Evolutionary conservation across 208 protist genomes (phyloP).

Genomic region (Crithidia thermophila): DNA sequence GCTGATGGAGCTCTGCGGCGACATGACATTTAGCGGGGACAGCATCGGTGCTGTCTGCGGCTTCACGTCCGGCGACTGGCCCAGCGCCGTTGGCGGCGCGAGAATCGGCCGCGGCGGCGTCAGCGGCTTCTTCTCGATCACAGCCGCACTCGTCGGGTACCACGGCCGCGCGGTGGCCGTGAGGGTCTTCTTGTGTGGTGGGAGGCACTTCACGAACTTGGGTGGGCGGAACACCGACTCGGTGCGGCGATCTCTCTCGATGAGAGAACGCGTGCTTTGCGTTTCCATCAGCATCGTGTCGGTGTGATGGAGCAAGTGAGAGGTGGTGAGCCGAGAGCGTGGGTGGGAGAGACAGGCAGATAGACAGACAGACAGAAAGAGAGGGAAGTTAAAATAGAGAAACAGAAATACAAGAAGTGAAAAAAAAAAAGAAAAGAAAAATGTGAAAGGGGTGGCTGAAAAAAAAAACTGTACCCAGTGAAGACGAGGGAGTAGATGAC

Average conservation of each 20-base stretch:
- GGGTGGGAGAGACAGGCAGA: neutral
- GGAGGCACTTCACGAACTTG: constrained; percentile 38
- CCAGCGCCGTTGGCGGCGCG: constrained; percentile 58
- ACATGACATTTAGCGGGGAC: constrained; percentile 22
- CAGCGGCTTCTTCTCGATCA: constrained; percentile 20
- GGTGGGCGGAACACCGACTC: constrained; percentile 76
- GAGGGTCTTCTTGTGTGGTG: constrained; percentile 47
- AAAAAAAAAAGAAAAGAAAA: constrained; percentile 18
- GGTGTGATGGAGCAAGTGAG: neutral
- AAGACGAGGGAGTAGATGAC: neutral
- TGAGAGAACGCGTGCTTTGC: constrained; percentile 45
- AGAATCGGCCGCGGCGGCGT: constrained; percentile 34
- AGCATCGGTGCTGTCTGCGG: constrained; percentile 25
- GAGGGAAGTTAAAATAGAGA: neutral
- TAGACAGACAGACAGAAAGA: neutral
- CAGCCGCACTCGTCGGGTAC: constrained; percentile 37
- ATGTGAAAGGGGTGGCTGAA: neutral
- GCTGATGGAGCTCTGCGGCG: constrained; percentile 27
- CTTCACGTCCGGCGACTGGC: constrained; percentile 48
- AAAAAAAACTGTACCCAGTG: neutral
- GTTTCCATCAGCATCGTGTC: constrained; percentile 41
- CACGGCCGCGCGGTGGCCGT: constrained; percentile 60
- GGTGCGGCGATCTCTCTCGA: constrained; percentile 58
- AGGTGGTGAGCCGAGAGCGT: constrained; percentile 22
- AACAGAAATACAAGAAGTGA: constrained; percentile 4